Conservation (phyloP, 2,329 filamentous ascomycete genomes). For the Colletotrichum trifolii region DNA sequence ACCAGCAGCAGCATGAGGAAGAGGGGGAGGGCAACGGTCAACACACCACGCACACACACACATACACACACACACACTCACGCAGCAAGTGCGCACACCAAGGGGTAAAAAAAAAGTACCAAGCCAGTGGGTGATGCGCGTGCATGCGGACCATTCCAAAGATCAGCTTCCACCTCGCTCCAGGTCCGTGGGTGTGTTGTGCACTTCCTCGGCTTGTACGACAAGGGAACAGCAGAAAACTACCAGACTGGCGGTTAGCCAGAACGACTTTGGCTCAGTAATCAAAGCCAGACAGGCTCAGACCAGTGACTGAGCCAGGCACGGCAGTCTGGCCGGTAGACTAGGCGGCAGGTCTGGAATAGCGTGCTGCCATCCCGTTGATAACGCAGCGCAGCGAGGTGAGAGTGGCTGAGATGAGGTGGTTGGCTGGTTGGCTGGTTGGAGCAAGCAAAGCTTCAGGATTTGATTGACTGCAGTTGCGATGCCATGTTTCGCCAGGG, state of each 20-base stretch:
- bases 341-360: conserved; percentile 19
- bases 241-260: too few relatives aligned
- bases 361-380: conserved; percentile 32
- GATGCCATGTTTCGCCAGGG: conserved; percentile 30
- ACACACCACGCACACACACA: conserved; percentile 5
- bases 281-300: too few relatives aligned
- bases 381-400: conserved; percentile 21
- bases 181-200: conserved; percentile 1
- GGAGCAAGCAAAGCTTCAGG: conserved; percentile 23
- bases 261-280: too few relatives aligned
- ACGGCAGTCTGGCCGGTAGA: conserved; percentile 10
- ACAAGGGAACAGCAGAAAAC: conserved; percentile 1
- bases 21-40: conserved; percentile 2
- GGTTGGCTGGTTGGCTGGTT: conserved; percentile 11
- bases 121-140: conserved; percentile 10
- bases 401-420: conserved; percentile 9
- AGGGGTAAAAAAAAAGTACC: not conserved
- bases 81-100: not conserved
- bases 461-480: conserved; percentile 5
- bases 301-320: not conserved
- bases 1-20: conserved; percentile 4
- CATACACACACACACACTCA: not conserved
- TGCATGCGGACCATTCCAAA: conserved; percentile 1
- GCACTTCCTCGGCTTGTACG: conserved; percentile 7
- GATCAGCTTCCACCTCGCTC: too few relatives aligned